These are phyloP conservation scores for Apiospora pterosperma DNA, from an alignment of 2,329 filamentous ascomycete species.

Conservation along the genomic window DNA sequence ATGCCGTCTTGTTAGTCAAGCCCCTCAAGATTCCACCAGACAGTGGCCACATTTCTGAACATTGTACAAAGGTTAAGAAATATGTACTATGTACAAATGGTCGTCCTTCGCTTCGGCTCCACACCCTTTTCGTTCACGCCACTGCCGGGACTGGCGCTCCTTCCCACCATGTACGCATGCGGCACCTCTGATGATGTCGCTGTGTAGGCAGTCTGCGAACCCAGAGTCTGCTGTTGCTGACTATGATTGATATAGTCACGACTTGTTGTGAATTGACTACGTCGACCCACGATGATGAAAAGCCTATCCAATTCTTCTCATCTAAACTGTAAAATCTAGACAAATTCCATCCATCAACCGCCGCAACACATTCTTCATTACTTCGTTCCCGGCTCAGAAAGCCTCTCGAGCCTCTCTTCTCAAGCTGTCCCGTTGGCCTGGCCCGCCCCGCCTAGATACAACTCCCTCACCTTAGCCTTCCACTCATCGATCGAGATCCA, in stretches of 20 bases:
- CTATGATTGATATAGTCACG: background rate
- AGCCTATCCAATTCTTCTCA: background rate
- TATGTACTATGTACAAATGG: too few species aligned
- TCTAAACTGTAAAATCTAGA: too few species aligned
- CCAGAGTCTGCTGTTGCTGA: background rate
- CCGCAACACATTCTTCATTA: background rate
- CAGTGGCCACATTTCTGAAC: too few species aligned
- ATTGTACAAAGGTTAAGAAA: too few species aligned
- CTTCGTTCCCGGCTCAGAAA: background rate
- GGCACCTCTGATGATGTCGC: background rate
- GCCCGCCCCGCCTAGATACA: constrained; percentile 15
- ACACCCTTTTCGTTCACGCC: background rate
- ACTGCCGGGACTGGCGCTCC: background rate
- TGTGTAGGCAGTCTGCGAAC: background rate
- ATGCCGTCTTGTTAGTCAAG: too few species aligned
- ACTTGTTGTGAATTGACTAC: background rate
- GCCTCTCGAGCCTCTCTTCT: background rate
- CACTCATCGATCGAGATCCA: constrained; percentile 25
- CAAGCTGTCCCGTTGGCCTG: background rate
- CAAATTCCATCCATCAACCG: background rate
- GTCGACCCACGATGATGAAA: background rate
- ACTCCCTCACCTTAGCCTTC: constrained; percentile 18
- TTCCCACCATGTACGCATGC: background rate
- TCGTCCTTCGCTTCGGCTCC: background rate
- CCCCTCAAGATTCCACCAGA: too few species aligned